Evolutionary conservation across 352 stramenopile species (phyloP).

Genomic region (Phytophthora kernoviae): DNA sequence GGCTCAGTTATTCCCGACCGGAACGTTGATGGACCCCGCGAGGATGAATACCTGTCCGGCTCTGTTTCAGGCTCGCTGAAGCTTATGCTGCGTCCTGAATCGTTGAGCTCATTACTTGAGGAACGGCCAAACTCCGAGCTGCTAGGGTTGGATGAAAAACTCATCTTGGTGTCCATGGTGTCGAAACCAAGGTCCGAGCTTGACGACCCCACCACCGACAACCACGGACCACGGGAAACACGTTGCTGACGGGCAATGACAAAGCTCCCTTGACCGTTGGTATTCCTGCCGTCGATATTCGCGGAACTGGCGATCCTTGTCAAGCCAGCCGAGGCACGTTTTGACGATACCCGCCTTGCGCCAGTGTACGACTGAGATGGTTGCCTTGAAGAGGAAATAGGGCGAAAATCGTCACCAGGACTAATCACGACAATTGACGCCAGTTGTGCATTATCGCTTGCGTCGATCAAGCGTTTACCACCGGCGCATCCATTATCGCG

Average conservation of each 20-base stretch:
- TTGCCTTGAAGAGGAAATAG: constrained; percentile 5
- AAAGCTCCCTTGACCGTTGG: not conserved
- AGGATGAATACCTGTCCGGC: constrained; percentile 11
- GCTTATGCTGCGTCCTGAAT: constrained; percentile 9
- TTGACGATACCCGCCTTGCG: not conserved
- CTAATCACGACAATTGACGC: constrained; percentile 32
- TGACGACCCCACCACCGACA: constrained; percentile 7
- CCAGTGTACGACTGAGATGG: constrained; percentile 10
- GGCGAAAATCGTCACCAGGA: constrained; percentile 20
- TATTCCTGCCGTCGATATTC: not conserved
- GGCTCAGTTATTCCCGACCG: not conserved
- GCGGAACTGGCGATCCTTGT: not conserved
- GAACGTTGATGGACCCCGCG: not conserved
- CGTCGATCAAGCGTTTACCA: not conserved
- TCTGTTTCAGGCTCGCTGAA: constrained; percentile 6
- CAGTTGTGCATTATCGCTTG: constrained; percentile 14
- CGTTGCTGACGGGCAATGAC: constrained; percentile 7
- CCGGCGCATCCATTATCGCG: constrained; percentile 1
- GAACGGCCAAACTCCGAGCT: constrained; percentile 13
- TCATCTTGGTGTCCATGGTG: constrained; percentile 26
- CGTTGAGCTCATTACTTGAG: constrained; percentile 7
- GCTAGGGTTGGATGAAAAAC: constrained; percentile 38
- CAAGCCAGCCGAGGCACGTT: not conserved
- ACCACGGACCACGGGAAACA: constrained; percentile 8
- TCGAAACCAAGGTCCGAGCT: constrained; percentile 20